phyloP scores from a whole-genome alignment of 164 flowering plant genomes.

The Vitis rupestris region DNA sequence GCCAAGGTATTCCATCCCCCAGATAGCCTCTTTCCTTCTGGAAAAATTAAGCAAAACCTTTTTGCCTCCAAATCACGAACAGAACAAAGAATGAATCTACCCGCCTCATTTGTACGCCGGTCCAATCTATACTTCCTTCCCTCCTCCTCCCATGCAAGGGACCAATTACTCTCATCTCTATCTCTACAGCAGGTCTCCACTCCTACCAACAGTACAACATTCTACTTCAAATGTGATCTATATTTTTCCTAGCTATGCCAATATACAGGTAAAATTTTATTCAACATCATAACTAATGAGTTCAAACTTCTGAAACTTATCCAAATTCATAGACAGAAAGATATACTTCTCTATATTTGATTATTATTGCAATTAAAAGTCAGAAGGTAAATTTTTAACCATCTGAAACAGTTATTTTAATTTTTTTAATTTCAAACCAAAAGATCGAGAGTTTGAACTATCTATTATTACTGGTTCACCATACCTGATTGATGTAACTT shows the following conservation, averaged over 20 bases:
- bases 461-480: neutral
- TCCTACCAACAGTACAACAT: too few species aligned
- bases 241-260: neutral
- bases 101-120: too few species aligned
- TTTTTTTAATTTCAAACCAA: neutral
- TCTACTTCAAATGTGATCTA: neutral
- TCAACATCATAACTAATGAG: neutral
- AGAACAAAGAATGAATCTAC: too few species aligned
- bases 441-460: neutral
- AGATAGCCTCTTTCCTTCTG: too few species aligned
- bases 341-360: neutral
- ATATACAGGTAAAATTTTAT: neutral
- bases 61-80: too few species aligned
- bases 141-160: too few species aligned
- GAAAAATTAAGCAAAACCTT: too few species aligned
- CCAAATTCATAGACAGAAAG: neutral
- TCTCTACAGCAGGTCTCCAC: too few species aligned
- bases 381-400: neutral
- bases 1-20: too few species aligned
- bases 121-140: too few species aligned
- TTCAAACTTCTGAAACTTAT: neutral
- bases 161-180: too few species aligned
- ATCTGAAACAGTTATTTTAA: neutral
- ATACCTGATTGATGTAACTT: constrained; percentile 90
- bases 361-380: neutral